Evolutionary conservation across 2,329 filamentous ascomycete species (phyloP).

Genomic region (Fonsecaea monophora): DNA sequence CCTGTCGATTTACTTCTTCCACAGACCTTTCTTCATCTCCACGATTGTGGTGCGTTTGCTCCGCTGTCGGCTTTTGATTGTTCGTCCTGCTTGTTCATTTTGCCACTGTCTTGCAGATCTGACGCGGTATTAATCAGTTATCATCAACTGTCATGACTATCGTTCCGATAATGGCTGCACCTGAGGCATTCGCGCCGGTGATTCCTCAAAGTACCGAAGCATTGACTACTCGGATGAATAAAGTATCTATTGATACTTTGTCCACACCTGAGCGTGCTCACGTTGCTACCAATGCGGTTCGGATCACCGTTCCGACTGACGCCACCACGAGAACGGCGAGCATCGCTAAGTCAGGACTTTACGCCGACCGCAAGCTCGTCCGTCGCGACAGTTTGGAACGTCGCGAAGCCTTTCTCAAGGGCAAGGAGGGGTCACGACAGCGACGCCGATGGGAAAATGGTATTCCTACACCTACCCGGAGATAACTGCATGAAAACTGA

Average conservation of each 20-base stretch:
- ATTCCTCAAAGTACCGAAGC: conserved; percentile 11
- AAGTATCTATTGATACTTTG: conserved; percentile 23
- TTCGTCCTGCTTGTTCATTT: neutral
- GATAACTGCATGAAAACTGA: conserved; percentile 19
- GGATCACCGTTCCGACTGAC: conserved; percentile 79
- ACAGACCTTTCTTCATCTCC: neutral
- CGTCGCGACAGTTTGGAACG: conserved; percentile 68
- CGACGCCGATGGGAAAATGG: conserved; percentile 95
- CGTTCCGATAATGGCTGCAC: conserved; percentile 33
- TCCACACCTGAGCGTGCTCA: conserved; percentile 14
- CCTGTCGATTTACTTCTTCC: conserved; percentile 2
- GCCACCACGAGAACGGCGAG: conserved; percentile 46
- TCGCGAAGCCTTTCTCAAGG: conserved; percentile 80
- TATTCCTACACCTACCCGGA: conserved; percentile 51
- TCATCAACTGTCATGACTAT: conserved; percentile 23
- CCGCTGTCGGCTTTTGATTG: neutral
- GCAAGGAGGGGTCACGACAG: conserved; percentile 87
- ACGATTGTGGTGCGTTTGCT: neutral
- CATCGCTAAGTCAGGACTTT: conserved; percentile 43
- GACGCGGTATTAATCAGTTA: neutral
- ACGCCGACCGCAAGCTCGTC: conserved; percentile 59
- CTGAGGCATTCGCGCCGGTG: conserved; percentile 2
- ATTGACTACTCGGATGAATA: conserved; percentile 24
- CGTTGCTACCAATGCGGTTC: conserved; percentile 59
- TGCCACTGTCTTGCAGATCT: neutral